phyloP scores from a whole-genome alignment of 2,329 filamentous ascomycete genomes.

The Fusarium gaditjirri region DNA sequence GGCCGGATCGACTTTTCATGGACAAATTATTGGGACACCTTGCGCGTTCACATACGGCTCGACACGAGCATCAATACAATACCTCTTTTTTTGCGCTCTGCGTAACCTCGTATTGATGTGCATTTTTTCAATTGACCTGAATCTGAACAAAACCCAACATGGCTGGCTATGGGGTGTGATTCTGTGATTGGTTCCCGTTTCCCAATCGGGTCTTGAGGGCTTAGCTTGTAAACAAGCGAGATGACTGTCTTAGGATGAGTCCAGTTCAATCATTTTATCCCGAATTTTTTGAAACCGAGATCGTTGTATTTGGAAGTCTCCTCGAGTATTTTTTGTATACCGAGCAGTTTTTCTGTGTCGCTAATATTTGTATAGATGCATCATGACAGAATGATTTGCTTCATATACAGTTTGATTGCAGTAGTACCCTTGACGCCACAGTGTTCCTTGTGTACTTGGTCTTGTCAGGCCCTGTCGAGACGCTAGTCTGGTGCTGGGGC shows the following conservation, averaged over 20 bases:
- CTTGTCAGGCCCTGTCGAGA: not conserved
- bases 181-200: constrained; percentile 21
- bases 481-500: not conserved
- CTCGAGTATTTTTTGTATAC: not conserved
- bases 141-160: not conserved
- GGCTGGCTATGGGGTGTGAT: not conserved
- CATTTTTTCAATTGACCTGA: not conserved
- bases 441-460: not conserved
- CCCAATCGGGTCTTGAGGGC: constrained; percentile 20
- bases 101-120: constrained; percentile 8
- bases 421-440: constrained; percentile 21
- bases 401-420: constrained; percentile 1
- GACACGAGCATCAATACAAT: constrained; percentile 42
- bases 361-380: not conserved
- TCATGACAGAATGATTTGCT: not conserved
- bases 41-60: constrained; percentile 43
- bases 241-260: constrained; percentile 12
- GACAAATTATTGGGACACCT: constrained; percentile 43
- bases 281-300: not conserved
- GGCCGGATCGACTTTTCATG: constrained; percentile 38
- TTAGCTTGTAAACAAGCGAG: constrained; percentile 21
- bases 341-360: not conserved
- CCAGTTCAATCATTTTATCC: not conserved
- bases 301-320: not conserved
- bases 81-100: constrained; percentile 37